Evolutionary conservation across 352 stramenopile genomes (phyloP), one percentile per base, ranked within the genome.

Genomic region (Phytophthora crassamura): DNA sequence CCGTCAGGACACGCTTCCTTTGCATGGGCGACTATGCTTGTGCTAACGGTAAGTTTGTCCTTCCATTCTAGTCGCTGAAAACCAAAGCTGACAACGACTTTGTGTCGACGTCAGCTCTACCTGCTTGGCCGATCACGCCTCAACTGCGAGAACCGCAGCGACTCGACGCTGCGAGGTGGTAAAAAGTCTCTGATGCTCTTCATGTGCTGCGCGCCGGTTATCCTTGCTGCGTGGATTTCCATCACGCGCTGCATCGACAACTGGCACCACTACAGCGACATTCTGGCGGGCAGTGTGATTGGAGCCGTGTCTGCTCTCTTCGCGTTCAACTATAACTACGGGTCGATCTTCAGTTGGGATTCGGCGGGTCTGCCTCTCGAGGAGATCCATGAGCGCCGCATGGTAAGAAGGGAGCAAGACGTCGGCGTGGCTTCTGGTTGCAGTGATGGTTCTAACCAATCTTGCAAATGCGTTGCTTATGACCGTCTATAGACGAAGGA

Each of bases 231-330:
- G 3, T 95, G 86, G 86, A 80, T 93, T 36, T 72, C 79, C 2
- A 67, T 93, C 28, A 89, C 86, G 14, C 86, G 86, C 45, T 89
- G 83, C 28, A 79, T 91, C 47, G 86, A 93, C 71, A 95, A 95
- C 59, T 93, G 86, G 86, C 86, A 95, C 55, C 81, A 95, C 67
- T 95, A 93, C 70, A 83, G 62, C 30, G 86, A 93, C 57, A 92
- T 80, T 25, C 36, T 92, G 52, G 86, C 88, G n/a, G 83, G 83
- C 16, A 82, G 69, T 20, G 65, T 84, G 15, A 86, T 92, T 32
- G 81, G 84, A 18, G 70, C 59, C 12, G 67, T 75, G 0, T 74
- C 75, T 1, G 77, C 81, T 9, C 12, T 64, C 8, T 73, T 89
- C 20, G 78, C 73, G 16, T 89, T 85, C 58, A 77, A 54, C 40